Evolutionary conservation across 2,329 filamentous ascomycete species (phyloP), one percentile per base, ranked within the genome.

Genomic region (Diaporthe ilicicola): DNA sequence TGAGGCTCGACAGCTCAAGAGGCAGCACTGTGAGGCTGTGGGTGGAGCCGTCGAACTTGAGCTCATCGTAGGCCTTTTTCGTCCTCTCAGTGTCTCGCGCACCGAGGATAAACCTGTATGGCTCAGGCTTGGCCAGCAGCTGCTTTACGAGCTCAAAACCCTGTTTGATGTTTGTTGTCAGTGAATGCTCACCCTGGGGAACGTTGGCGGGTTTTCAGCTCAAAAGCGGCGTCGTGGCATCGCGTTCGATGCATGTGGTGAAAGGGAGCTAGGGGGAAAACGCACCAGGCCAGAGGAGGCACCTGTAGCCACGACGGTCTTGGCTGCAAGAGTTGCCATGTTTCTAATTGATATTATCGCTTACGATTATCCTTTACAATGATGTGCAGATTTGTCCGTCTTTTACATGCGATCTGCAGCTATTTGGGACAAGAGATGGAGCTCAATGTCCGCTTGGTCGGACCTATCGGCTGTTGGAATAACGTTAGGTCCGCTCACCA

Each of bases 61-160:
- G 77, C 1, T 75, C 79, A 54, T 83, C 80, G 62, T 82, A 84
- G 1, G 84, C 85, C 4, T 80, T 78, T 46, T 82, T 79, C 0
- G 85, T 81, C 9, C 75, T 76, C 27, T 79, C 73, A 0, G 80
- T 79, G 75, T 87, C 83, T n/a, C 86, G 80, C 3, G 83, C 86
- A 12, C 86, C 86, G 12, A 88, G 79, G 54, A 88, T 84, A 74
- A 87, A 78, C 19, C 76, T 82, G 77, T 87, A 86, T 0, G 85
- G 80, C 73, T 86, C 82, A 0, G 79, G 70, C 56, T 84, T 80
- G 19, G 78, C 74, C 9, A 88, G 82, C 32, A 88, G 82, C 74
- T 87, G 85, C 74, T 86, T 86, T 67, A 87, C 79, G n/a, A 82
- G 81, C 74, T 88, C 86, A 67, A 88, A 84, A 15, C 86, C 86